A percentile compares a stretch with the other conserved stretches of the same genome.
Conservation (phyloP, 2,329 filamentous ascomycete species). For the Colletotrichum abscissum region DNA sequence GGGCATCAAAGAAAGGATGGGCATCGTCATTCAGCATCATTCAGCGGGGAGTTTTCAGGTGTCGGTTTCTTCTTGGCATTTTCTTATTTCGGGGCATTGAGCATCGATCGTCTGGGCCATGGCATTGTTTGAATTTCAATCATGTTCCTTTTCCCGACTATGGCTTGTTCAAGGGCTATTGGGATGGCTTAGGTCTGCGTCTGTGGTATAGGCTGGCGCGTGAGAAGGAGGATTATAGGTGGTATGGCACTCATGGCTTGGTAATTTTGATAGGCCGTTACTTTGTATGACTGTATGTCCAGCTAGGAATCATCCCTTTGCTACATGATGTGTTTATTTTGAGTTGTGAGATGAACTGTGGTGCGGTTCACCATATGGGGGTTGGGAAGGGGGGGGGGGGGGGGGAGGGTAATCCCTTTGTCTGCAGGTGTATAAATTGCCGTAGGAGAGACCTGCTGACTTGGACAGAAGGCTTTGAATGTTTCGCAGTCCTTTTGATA, state of each 20-base stretch:
- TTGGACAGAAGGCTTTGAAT: too few species aligned
- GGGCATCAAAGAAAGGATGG: neutral
- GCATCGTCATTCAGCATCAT: neutral
- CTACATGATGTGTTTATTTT: neutral
- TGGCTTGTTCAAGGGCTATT: neutral
- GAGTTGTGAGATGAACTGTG: neutral
- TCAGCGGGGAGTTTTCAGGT: conserved; percentile 6
- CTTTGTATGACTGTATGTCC: neutral
- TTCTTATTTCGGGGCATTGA: neutral
- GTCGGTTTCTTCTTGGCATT: neutral
- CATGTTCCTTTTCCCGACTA: neutral
- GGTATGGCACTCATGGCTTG: neutral
- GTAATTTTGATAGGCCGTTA: neutral
- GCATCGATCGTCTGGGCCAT: neutral
- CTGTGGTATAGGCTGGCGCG: neutral
- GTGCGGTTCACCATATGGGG: neutral
- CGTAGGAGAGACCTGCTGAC: too few species aligned
- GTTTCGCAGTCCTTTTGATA: too few species aligned
- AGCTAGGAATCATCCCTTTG: neutral
- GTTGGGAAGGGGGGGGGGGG: too few species aligned
- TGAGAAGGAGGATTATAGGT: neutral
- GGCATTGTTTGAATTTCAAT: neutral
- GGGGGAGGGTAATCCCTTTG: neutral
- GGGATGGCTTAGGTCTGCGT: neutral
- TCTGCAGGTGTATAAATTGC: neutral